Percentiles rank a stretch among this genome's conserved stretches.
Conservation (phyloP, 129 eudicot genomes). For the Chrysanthemum seticuspe region DNA sequence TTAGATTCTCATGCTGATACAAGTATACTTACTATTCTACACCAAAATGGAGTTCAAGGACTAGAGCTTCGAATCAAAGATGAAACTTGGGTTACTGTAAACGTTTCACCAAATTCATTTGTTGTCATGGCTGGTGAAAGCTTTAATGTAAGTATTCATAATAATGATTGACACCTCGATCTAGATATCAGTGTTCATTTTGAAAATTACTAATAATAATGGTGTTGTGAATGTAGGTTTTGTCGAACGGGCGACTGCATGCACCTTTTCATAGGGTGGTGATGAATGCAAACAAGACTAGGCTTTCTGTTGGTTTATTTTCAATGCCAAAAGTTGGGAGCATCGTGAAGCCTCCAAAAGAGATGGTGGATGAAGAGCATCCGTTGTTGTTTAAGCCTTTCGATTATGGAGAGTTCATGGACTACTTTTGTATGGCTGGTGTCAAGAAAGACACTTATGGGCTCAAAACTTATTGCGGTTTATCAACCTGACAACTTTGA, state of each 20-base stretch:
- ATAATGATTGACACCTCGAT: background rate
- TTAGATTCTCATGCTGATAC: conserved; percentile 37
- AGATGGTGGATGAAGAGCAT: conserved; percentile 55
- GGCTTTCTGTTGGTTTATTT: conserved; percentile 50
- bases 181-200: background rate
- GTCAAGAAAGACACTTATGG: conserved; percentile 42
- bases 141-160: conserved; percentile 24
- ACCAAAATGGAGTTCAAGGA: conserved; percentile 40
- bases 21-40: conserved; percentile 32
- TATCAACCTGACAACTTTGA: conserved; percentile 14
- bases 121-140: conserved; percentile 41
- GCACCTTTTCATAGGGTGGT: conserved; percentile 55
- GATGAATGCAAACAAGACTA: conserved; percentile 38
- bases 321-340: conserved; percentile 39
- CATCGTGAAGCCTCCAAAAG: conserved; percentile 36
- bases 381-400: conserved; percentile 57
- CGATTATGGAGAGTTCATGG: conserved; percentile 51
- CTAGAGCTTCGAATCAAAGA: conserved; percentile 30
- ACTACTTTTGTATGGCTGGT: conserved; percentile 45
- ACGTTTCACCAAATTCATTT: conserved; percentile 35
- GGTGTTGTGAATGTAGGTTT: conserved; percentile 38
- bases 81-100: conserved; percentile 29
- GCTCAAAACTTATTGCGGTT: conserved; percentile 55
- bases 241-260: conserved; percentile 59
- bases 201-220: background rate